phyloP scores from a whole-genome alignment of 2,329 filamentous ascomycete genomes.

The Atkinsonella texensis region DNA sequence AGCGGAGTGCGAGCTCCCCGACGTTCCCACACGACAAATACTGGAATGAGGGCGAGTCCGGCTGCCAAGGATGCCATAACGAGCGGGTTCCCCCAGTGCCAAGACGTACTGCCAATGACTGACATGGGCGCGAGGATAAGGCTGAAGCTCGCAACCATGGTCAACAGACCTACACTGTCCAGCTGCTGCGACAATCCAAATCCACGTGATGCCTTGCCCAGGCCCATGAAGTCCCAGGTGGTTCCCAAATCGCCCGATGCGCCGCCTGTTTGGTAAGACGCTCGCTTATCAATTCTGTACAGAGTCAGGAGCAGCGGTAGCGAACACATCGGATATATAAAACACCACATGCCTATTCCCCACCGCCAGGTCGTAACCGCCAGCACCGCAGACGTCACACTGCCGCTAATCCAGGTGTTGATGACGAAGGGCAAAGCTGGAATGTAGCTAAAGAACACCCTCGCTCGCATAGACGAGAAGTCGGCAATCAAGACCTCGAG shows the following conservation, averaged over 20 bases:
- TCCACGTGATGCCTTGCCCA: constrained; percentile 23
- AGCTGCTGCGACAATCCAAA: constrained; percentile 46
- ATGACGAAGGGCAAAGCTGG: constrained; percentile 46
- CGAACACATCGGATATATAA: constrained; percentile 45
- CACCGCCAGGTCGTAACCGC: constrained; percentile 42
- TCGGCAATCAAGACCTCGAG: constrained; percentile 51
- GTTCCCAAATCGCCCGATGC: constrained; percentile 1
- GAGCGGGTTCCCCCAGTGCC: constrained; percentile 37
- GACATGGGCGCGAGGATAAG: constrained; percentile 40
- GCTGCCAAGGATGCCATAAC: constrained; percentile 39
- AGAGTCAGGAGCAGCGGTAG: constrained; percentile 39
- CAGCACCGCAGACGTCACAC: constrained; percentile 40
- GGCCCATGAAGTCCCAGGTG: neutral
- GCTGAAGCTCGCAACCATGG: constrained; percentile 33
- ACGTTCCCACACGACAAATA: constrained; percentile 42
- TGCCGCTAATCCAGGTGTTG: constrained; percentile 53
- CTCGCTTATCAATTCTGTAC: constrained; percentile 20
- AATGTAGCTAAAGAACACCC: constrained; percentile 51
- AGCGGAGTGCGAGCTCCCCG: constrained; percentile 36
- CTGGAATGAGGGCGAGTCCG: constrained; percentile 35
- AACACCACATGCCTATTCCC: constrained; percentile 53
- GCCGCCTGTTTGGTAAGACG: neutral
- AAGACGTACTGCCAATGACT: constrained; percentile 35
- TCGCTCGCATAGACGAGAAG: constrained; percentile 44
- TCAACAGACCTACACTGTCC: constrained; percentile 36